These are phyloP conservation scores for Aspergillus sparsus DNA, from an alignment of 495 filamentous ascomycete species.

Conservation along the genomic window DNA sequence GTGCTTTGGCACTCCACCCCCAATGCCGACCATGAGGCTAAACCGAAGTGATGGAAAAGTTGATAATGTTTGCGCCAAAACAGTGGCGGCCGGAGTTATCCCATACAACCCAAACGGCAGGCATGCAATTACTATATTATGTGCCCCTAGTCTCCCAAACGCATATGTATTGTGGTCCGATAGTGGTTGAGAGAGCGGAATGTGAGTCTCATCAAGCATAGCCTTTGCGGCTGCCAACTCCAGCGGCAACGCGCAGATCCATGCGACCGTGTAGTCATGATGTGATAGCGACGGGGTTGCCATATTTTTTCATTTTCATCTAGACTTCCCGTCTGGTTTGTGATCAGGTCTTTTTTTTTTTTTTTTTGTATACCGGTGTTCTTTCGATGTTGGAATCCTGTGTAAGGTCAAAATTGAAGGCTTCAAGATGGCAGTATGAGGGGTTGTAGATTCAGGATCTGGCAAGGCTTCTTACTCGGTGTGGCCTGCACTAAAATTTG, in stretches of 20 bases:
- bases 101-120: constrained; percentile 42
- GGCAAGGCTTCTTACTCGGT: too few species aligned
- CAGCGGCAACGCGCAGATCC: constrained; percentile 48
- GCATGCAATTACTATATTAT: constrained; percentile 47
- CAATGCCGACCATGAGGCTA: constrained; percentile 13
- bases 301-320: too few species aligned
- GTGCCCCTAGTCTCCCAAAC: constrained; percentile 42
- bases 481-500: too few species aligned
- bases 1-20: neutral
- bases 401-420: too few species aligned
- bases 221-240: constrained; percentile 47
- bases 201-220: constrained; percentile 48
- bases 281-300: too few species aligned
- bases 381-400: too few species aligned
- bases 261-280: constrained; percentile 35
- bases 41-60: constrained; percentile 40
- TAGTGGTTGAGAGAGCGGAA: constrained; percentile 24
- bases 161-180: constrained; percentile 41
- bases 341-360: too few species aligned
- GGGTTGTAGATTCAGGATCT: too few species aligned
- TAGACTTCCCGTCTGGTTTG: too few species aligned
- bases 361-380: too few species aligned
- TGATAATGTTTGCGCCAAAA: constrained; percentile 40
- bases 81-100: constrained; percentile 37
- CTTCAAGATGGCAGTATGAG: too few species aligned